Conservation (phyloP, 139 green algal species). For the Ettlia oleoabundans region DNA sequence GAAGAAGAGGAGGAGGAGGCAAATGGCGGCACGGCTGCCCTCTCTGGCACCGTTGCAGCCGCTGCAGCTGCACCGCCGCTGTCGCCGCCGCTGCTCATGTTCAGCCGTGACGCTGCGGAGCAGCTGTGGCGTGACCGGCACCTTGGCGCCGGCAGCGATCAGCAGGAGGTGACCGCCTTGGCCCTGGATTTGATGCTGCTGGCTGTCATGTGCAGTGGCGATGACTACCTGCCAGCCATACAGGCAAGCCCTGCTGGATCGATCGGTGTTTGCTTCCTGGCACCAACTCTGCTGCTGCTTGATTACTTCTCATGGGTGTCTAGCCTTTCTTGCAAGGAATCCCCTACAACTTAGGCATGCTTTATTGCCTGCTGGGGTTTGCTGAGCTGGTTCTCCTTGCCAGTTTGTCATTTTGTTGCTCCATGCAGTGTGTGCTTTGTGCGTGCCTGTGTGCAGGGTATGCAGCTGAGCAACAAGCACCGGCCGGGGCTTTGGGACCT, state of each 20-base stretch:
- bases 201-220: slow-evolving; percentile 69
- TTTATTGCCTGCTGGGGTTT: no score
- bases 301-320: no score
- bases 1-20: background rate
- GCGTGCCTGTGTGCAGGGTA: background rate
- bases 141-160: background rate
- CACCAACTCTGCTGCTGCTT: background rate
- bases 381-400: no score
- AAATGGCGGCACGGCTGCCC: background rate
- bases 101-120: slow-evolving; percentile 25
- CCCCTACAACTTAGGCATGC: no score
- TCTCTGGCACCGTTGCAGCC: background rate
- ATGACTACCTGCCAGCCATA: slow-evolving; percentile 82
- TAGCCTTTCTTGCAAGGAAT: no score
- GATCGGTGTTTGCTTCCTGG: no score
- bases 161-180: slow-evolving; percentile 19
- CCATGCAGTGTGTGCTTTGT: background rate
- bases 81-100: slow-evolving; percentile 11
- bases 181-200: slow-evolving; percentile 69
- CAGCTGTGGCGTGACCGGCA: slow-evolving; percentile 36
- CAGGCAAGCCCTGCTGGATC: slow-evolving; percentile 18
- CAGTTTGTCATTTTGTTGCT: background rate
- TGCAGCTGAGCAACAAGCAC: slow-evolving; percentile 40
- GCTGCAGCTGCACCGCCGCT: background rate
- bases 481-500: slow-evolving; percentile 49